These are phyloP conservation scores for Aeschynomene evenia DNA, from an alignment of 306 rosid species.

Conservation along the genomic window DNA sequence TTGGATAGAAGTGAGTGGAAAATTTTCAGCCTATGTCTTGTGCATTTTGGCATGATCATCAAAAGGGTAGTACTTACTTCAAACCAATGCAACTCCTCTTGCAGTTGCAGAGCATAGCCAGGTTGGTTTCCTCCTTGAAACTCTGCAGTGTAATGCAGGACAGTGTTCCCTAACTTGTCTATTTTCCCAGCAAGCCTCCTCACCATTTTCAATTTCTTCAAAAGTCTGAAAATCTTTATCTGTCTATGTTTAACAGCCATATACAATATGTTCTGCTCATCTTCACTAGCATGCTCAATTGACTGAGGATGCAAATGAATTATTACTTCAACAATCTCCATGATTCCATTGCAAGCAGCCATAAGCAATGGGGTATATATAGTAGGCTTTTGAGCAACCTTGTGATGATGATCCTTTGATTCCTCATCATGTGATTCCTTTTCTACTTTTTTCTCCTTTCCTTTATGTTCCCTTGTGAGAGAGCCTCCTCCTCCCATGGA, in stretches of 20 bases:
- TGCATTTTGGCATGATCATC: neutral
- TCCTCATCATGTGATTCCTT: neutral
- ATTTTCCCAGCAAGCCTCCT: conserved; percentile 33
- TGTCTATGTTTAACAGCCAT: conserved; percentile 40
- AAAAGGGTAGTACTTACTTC: conserved; percentile 29
- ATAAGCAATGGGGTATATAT: conserved; percentile 44
- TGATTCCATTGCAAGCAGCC: conserved; percentile 46
- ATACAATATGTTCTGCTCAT: conserved; percentile 37
- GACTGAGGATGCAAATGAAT: conserved; percentile 37
- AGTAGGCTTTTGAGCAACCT: neutral
- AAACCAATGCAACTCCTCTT: conserved; percentile 46
- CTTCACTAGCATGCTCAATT: conserved; percentile 39
- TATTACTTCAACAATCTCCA: conserved; percentile 44
- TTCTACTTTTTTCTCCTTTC: neutral
- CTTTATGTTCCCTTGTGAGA: neutral
- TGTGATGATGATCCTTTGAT: neutral
- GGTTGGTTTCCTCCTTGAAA: conserved; percentile 41
- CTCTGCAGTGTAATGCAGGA: conserved; percentile 36
- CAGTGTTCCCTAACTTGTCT: conserved; percentile 36
- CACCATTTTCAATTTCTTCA: conserved; percentile 31
- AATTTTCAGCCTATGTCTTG: too few relatives aligned
- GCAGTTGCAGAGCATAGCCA: conserved; percentile 43
- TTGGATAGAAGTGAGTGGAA: too few relatives aligned
- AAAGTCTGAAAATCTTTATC: conserved; percentile 3
- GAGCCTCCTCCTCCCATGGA: conserved; percentile 14